Conservation (phyloP, 2,329 filamentous ascomycete genomes). For the Piedraia hortae region DNA sequence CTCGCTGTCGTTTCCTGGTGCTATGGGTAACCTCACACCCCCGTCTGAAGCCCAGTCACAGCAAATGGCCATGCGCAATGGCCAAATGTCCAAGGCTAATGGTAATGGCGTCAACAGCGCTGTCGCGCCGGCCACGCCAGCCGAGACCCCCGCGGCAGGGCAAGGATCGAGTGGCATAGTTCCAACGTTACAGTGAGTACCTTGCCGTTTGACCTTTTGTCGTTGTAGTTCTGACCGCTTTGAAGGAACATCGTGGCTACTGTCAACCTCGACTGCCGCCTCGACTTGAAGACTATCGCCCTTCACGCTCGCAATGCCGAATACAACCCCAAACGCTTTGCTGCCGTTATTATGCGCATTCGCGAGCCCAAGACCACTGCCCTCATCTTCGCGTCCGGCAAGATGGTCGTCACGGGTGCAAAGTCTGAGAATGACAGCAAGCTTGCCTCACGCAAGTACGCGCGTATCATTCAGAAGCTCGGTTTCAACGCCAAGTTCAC, state of each 20-base stretch:
- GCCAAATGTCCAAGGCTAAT: slow-evolving; percentile 17
- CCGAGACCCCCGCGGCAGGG: slow-evolving; percentile 63
- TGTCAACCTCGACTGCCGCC: slow-evolving; percentile 59
- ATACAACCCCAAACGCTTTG: slow-evolving; percentile 98
- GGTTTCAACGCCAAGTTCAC: slow-evolving; percentile 99
- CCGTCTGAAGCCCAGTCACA: slow-evolving; percentile 30
- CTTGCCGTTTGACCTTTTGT: slow-evolving; percentile 12
- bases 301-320: slow-evolving; percentile 94
- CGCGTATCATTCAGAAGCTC: slow-evolving; percentile 97
- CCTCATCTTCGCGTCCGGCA: slow-evolving; percentile 89
- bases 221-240: no score
- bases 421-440: slow-evolving; percentile 97
- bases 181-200: slow-evolving; percentile 87
- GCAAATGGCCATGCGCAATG: slow-evolving; percentile 16
- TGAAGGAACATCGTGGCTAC: slow-evolving; percentile 97
- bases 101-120: slow-evolving; percentile 47
- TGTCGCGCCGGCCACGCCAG: slow-evolving; percentile 72
- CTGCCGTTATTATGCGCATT: slow-evolving; percentile 98
- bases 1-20: slow-evolving; percentile 61
- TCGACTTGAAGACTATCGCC: slow-evolving; percentile 97
- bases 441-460: slow-evolving; percentile 88
- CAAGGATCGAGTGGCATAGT: slow-evolving; percentile 65
- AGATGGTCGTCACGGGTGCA: slow-evolving; percentile 97
- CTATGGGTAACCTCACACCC: slow-evolving; percentile 49
- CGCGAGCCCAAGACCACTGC: slow-evolving; percentile 96